Percentiles rank a stretch among this genome's conserved stretches.
phyloP scores from a whole-genome alignment of 345 rosid species.

The thale cress (Arabidopsis thaliana) region DNA sequence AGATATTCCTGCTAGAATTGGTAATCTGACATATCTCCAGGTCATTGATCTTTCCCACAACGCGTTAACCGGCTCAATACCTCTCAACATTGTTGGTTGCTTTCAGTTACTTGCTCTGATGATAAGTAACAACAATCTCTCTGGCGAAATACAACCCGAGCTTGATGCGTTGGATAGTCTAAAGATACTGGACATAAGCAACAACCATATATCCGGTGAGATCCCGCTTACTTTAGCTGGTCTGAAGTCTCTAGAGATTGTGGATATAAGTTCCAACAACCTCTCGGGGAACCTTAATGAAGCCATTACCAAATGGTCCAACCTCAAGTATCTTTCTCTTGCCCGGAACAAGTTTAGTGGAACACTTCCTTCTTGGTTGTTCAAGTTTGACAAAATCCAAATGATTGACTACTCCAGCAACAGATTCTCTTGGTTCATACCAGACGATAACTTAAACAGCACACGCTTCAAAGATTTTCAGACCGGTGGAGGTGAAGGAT shows the following conservation, averaged over 20 bases:
- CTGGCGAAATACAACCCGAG: conserved; percentile 88
- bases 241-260: conserved; percentile 81
- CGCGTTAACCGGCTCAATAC: conserved; percentile 75
- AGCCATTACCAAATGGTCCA: conserved; percentile 87
- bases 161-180: conserved; percentile 86
- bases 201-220: conserved; percentile 80
- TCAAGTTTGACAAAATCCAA: conserved; percentile 70
- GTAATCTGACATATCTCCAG: conserved; percentile 89
- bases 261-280: conserved; percentile 83
- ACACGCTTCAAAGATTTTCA: conserved; percentile 58
- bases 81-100: conserved; percentile 81
- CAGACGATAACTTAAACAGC: conserved; percentile 73
- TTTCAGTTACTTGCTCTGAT: conserved; percentile 83
- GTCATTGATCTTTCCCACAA: conserved; percentile 83
- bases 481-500: conserved; percentile 43
- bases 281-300: conserved; percentile 81
- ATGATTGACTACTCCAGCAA: conserved; percentile 81
- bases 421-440: conserved; percentile 77
- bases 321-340: conserved; percentile 75
- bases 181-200: conserved; percentile 82
- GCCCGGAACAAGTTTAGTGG: conserved; percentile 82
- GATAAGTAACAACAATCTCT: conserved; percentile 75
- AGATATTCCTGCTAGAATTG: conserved; percentile 78
- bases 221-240: conserved; percentile 90
- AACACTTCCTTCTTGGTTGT: conserved; percentile 76